Evolutionary conservation across 1,139 yeast species (phyloP), one percentile per base, ranked within the genome.

Genomic region (Protomyces lactucae-debilis): DNA sequence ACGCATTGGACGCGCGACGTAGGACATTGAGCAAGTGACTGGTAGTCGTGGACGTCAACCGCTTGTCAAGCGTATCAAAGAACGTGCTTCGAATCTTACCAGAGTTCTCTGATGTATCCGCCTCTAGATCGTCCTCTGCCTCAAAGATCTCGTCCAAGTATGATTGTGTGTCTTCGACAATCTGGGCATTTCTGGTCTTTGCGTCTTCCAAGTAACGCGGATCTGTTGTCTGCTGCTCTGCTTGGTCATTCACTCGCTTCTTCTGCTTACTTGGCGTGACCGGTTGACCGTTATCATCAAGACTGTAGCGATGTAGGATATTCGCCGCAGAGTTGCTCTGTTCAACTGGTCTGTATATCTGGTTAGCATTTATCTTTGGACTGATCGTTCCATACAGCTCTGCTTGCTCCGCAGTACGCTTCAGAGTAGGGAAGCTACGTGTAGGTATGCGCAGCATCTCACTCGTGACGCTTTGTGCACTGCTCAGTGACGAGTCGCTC

Each of bases 71-170:
- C 12, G 9, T 16, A 14, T 55, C 55, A 23, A 60, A 60, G 12
- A 55, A 40, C 9, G 51, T 16, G 16, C 16, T 14, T 59, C 39
- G 55, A 74, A 76, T 66, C 78, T 80, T 56, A 82, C 84, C 9
- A 71, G 69, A 53, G 78, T 72, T 14, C 76, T 63, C 67, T n/a
- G 67, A 69, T 8, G 69, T 65, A 35, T 68, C 70, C 14, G n/a
- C 46, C 25, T 57, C 70, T 5, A 53, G 32, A 6, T 60, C 40
- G 32, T 70, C 73, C 51, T 71, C 71, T 0, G 71, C 69, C 32
- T 68, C 69, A 63, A 71, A 70, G 18, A 71, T 66, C 12, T 56
- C 61, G n/a, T 67, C 69, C 10, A 71, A 57, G 9, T 68, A 14
- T 16, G 40, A 35, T 43, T 54, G 55, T 5, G 67, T 54, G 3